Evolutionary conservation across 345 rosid species (phyloP), one percentile per base, ranked within the genome.

Genomic region (Salix exigua): DNA sequence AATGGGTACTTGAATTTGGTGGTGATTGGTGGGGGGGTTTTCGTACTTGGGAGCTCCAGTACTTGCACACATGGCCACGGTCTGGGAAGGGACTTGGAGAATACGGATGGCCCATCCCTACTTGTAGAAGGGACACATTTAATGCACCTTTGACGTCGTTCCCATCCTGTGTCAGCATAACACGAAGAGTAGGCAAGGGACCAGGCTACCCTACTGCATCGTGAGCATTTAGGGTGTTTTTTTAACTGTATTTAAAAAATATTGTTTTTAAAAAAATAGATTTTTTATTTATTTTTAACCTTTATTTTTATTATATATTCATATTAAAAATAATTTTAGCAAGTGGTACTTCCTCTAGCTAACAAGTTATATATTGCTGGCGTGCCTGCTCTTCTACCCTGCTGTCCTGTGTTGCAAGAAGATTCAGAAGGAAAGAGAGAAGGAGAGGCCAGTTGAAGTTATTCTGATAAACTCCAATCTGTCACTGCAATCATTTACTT

Each of bases 41-140:
- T 53, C 1, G 60, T 8, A 55, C 26, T 8, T n/a, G 8, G 61
- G 62, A 55, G 26, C 4, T 55, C 13, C n/a, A n/a, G n/a, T n/a
- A 13, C 28, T n/a, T n/a, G n/a, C 62, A n/a, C 62, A n/a, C 62
- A 55, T 21, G 62, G 28, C 10, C 23, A 13, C 9, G 18, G 42
- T 26, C n/a, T 26, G 3, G 30, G 7, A 44, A 16, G 21, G 72
- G 73, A 70, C 40, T 28, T 50, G 60, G 72, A 40, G 72, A 68
- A 18, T 23, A 37, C 23, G 8, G 25, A 18, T n/a, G 30, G 33
- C 30, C 6, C 14, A 21, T 33, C 46, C 31, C 70, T 73, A 61
- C 44, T 51, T 51, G 60, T 19, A 37, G 35, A 68, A 68, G 83
- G 72, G 73, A 76, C 76, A 79, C 55, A 64, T 76, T 79, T 76